phyloP scores from a whole-genome alignment of 257 asterid genomes.

The Jacaranda mimosifolia region DNA sequence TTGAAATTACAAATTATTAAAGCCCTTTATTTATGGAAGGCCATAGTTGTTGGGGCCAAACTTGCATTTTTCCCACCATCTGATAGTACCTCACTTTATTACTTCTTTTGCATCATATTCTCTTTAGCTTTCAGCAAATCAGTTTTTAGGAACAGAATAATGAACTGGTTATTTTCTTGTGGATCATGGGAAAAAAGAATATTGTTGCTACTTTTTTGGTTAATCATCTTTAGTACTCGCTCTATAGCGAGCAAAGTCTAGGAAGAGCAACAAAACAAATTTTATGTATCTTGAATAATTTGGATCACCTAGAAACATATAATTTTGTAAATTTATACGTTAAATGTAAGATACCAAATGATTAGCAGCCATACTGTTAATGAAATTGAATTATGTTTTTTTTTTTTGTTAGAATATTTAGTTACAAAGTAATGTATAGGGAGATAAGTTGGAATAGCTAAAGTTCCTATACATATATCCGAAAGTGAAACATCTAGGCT shows the following conservation, averaged over 20 bases:
- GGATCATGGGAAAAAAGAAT: slow-evolving; percentile 35
- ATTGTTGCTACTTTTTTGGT: slow-evolving; percentile 20
- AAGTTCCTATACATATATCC: slow-evolving; percentile 40
- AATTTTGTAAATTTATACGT: background rate
- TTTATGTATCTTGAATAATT: no score
- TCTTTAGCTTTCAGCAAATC: slow-evolving; percentile 43
- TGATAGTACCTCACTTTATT: slow-evolving; percentile 30
- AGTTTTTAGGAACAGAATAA: slow-evolving; percentile 55
- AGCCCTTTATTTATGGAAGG: no score
- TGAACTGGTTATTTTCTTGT: slow-evolving; percentile 37
- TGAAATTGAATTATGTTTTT: slow-evolving; percentile 13
- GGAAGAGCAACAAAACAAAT: background rate
- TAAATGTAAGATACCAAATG: slow-evolving; percentile 26
- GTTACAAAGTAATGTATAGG: slow-evolving; percentile 33
- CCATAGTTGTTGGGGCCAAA: no score
- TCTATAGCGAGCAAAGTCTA: slow-evolving; percentile 53
- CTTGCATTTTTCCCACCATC: slow-evolving; percentile 11
- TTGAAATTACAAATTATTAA: no score
- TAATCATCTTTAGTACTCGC: slow-evolving; percentile 39
- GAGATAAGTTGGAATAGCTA: slow-evolving; percentile 39
- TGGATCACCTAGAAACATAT: no score
- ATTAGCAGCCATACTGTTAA: slow-evolving; percentile 38
- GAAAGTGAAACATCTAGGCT: slow-evolving; percentile 22
- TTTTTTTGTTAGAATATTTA: background rate
- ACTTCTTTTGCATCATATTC: slow-evolving; percentile 23